Conservation (phyloP, 169 alveolate species). For the Eimeria praecox region DNA sequence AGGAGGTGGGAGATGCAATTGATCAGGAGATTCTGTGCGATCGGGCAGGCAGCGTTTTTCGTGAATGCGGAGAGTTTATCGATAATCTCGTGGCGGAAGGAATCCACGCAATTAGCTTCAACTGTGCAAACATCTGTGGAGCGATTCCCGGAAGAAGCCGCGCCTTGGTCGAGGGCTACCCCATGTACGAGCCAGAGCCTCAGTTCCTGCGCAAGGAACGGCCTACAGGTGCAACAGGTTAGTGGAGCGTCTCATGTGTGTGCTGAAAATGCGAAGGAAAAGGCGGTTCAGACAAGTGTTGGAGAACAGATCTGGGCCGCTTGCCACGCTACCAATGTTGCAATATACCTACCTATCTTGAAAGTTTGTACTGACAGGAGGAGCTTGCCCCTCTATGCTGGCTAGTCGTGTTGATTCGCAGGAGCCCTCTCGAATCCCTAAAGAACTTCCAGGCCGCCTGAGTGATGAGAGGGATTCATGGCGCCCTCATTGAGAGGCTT, state of each 20-base stretch:
- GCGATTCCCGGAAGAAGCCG: conserved; percentile 63
- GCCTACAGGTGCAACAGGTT: conserved; percentile 80
- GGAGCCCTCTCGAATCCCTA: not conserved
- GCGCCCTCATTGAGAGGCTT: not conserved
- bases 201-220: conserved; percentile 68
- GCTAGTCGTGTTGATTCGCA: not conserved
- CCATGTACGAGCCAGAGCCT: conserved; percentile 80
- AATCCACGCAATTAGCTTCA: conserved; percentile 52
- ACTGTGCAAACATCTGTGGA: conserved; percentile 2
- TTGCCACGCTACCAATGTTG: not conserved
- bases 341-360: not conserved
- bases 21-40: conserved; percentile 73
- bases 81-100: conserved; percentile 78
- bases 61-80: conserved; percentile 74
- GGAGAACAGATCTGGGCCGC: not conserved
- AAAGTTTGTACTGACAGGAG: not conserved
- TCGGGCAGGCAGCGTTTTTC: conserved; percentile 48
- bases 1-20: conserved; percentile 74
- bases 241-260: not conserved
- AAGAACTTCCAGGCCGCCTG: not conserved
- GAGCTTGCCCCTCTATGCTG: not conserved
- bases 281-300: not conserved
- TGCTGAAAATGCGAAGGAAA: not conserved
- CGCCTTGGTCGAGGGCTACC: conserved; percentile 73
- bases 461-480: not conserved